phyloP scores from a whole-genome alignment of 2,329 filamentous ascomycete species.

The Aspergillus sp. region DNA sequence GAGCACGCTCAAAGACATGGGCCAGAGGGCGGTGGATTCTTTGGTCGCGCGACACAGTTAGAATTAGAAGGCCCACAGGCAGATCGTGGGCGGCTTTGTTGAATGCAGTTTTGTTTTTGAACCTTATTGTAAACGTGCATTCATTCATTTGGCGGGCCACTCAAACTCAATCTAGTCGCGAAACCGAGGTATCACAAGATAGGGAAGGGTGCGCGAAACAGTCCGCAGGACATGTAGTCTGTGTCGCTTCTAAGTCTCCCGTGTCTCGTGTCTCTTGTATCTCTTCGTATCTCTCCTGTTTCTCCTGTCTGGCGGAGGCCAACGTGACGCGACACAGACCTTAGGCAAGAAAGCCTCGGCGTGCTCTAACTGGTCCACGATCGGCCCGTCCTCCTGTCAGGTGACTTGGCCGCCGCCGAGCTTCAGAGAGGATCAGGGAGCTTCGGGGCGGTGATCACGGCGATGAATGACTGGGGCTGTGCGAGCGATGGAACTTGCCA shows the following conservation, averaged over 20 bases:
- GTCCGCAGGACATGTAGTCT: not conserved
- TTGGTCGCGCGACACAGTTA: not conserved
- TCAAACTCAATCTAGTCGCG: not conserved
- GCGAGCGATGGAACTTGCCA: too few species aligned
- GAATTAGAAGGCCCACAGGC: not conserved
- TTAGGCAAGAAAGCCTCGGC: not conserved
- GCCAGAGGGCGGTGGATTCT: not conserved
- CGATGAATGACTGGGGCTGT: too few species aligned
- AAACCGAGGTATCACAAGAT: not conserved
- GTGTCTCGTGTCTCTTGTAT: not conserved
- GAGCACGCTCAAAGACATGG: not conserved
- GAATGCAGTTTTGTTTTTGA: not conserved
- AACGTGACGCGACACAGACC: not conserved
- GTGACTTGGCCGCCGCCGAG: not conserved
- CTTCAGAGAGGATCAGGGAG: too few species aligned
- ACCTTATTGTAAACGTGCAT: not conserved
- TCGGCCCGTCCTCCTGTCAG: not conserved
- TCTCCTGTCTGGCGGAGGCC: not conserved
- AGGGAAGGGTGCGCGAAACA: not conserved
- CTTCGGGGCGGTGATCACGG: too few species aligned
- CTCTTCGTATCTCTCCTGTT: not conserved
- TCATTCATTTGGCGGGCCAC: not conserved
- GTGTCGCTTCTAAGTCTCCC: not conserved
- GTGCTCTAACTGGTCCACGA: not conserved
- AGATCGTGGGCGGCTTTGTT: not conserved